phyloP scores from a whole-genome alignment of 306 rosid species.

The Vachellia collinsii region DNA sequence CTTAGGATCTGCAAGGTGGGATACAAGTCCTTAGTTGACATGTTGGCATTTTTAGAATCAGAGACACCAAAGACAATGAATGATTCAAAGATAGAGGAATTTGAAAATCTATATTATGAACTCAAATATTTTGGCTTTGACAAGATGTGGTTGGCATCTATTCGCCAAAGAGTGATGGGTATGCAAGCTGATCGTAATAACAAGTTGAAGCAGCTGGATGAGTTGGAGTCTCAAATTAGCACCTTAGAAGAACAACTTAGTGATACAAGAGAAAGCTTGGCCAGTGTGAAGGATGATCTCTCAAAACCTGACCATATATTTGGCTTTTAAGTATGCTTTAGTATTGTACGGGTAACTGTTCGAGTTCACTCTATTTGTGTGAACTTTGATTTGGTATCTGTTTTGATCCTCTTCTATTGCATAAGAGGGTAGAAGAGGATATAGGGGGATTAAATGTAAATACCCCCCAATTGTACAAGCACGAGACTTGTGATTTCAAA shows the following conservation, averaged over 20 bases:
- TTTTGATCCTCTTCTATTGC: too few species aligned
- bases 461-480: too few species aligned
- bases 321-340: background rate
- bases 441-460: too few species aligned
- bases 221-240: background rate
- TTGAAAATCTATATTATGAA: background rate
- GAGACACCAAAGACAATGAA: background rate
- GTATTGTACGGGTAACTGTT: too few species aligned
- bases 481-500: too few species aligned
- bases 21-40: background rate
- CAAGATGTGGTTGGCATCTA: slow-evolving; percentile 1
- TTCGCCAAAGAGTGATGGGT: background rate
- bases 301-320: background rate
- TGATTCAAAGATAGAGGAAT: background rate
- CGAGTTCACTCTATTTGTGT: too few species aligned
- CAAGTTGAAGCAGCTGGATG: background rate
- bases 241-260: background rate
- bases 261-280: background rate
- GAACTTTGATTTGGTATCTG: too few species aligned
- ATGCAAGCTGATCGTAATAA: background rate
- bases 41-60: background rate
- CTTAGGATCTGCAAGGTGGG: background rate
- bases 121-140: background rate
- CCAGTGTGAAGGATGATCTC: background rate
- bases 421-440: too few species aligned